These are phyloP conservation scores for Anthracocystis panici-leucophaei DNA, from an alignment of 1,284 basidiomycete genomes.

Conservation along the genomic window DNA sequence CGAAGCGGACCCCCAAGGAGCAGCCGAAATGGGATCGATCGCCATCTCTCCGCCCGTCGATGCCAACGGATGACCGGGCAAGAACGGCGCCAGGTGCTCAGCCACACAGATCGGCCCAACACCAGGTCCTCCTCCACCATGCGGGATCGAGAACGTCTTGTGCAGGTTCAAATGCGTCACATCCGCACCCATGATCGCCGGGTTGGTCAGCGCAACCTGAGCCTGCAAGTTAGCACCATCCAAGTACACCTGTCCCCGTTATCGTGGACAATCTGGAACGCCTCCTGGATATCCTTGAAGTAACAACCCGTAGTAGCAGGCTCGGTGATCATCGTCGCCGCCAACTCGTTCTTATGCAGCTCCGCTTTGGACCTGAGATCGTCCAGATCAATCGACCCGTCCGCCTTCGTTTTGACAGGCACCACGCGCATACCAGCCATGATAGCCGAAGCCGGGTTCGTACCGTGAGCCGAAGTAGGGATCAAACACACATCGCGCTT, in stretches of 20 bases:
- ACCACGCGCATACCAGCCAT: conserved; percentile 98
- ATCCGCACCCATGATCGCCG: conserved; percentile 94
- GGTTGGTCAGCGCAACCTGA: conserved; percentile 93
- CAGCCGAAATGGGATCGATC: conserved; percentile 89
- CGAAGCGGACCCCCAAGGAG: conserved; percentile 92
- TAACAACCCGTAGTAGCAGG: conserved; percentile 95
- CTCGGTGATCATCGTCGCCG: conserved; percentile 89
- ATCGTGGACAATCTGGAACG: conserved; percentile 91
- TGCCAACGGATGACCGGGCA: conserved; percentile 88
- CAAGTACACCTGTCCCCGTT: conserved; percentile 97
- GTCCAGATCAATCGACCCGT: conserved; percentile 88
- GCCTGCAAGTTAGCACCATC: conserved; percentile 96
- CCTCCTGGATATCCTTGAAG: conserved; percentile 89
- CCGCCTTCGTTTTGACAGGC: conserved; percentile 85
- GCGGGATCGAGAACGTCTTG: conserved; percentile 95
- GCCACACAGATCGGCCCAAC: conserved; percentile 95
- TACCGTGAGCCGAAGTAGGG: conserved; percentile 94
- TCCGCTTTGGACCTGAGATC: conserved; percentile 89
- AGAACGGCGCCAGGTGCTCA: conserved; percentile 91
- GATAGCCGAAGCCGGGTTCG: conserved; percentile 79
- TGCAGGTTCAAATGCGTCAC: conserved; percentile 98
- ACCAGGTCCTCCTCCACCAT: conserved; percentile 96
- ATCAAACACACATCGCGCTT: conserved; percentile 93
- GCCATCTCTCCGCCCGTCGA: conserved; percentile 78
- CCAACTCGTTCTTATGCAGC: conserved; percentile 89